Percentiles rank a stretch among this genome's conserved stretches.
These are phyloP conservation scores for Rosa hybrid DNA, from an alignment of 331 rosid genomes.

Conservation along the genomic window DNA sequence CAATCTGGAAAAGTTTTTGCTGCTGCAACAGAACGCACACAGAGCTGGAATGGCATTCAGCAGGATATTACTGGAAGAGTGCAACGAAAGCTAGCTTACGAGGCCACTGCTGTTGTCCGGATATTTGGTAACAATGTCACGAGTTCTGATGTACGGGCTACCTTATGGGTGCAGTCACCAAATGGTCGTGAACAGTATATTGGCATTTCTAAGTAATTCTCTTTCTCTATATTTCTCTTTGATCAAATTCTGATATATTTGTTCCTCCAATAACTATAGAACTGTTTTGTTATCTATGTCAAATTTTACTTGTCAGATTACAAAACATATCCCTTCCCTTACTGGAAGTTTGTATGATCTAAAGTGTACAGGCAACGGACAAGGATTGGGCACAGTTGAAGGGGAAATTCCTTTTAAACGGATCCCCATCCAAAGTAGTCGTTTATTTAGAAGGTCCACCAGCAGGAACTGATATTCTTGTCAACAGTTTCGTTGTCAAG, in stretches of 20 bases:
- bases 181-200: constrained; percentile 81
- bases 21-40: constrained; percentile 75
- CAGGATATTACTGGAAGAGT: constrained; percentile 88
- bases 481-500: constrained; percentile 71
- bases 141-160: constrained; percentile 71
- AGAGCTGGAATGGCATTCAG: constrained; percentile 94
- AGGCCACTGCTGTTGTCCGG: constrained; percentile 67
- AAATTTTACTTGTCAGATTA: neutral
- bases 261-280: neutral
- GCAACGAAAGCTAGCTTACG: constrained; percentile 83
- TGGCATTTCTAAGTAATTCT: constrained; percentile 79
- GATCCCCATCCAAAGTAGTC: constrained; percentile 70
- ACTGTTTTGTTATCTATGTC: neutral
- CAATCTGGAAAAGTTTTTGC: constrained; percentile 73
- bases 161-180: constrained; percentile 72
- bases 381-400: constrained; percentile 82
- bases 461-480: constrained; percentile 83
- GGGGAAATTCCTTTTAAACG: constrained; percentile 93
- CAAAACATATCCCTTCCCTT: constrained; percentile 7
- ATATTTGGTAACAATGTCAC: constrained; percentile 80
- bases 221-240: constrained; percentile 9
- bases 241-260: neutral
- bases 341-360: constrained; percentile 25
- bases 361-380: constrained; percentile 90
- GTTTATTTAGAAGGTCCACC: constrained; percentile 95